Base-by-base conservation (phyloP, 768 basidiomycete species). In the Pleurotus djamor region DNA sequence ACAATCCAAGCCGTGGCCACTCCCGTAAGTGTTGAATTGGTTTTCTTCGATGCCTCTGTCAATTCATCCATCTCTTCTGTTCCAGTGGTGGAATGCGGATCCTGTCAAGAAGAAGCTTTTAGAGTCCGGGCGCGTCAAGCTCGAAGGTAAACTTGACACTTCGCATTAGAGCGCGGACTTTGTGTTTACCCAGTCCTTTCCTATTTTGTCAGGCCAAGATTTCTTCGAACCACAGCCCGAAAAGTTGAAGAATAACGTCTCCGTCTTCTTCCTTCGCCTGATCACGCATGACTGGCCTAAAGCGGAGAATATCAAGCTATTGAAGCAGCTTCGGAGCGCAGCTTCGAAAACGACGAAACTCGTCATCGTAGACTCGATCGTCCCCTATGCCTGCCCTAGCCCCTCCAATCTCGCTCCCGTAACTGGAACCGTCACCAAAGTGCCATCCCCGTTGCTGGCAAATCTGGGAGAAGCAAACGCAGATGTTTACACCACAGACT, bases 271-370 rank as follows among this genome's bases (percentile, higher is more conserved):
- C 12, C 61, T 84, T 34, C 72, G 82, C 34, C 74, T 76, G 7
- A 74, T 83, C 55, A 73, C 79, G 37, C 83, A 84, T 60, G 82
- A 84, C 63, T 84, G 83, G 83, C 75, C 82, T 36, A 17, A n/a
- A 13, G n/a, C 38, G 7, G 35, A 16, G 13, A 21, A 1, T 81
- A 83, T 54, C 66, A 65, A 59, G 41, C 66, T 74, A 57, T 62
- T 75, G 5, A 44, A 44, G 16, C 60, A 66, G 13, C 63, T 74
- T 5, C 66, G 68, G 8, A 59, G 35, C 3, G 71, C 69, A 3
- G 68, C 72, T 8, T 37, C 50, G 1, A 38, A 67, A 1, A 21
- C 45, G 1, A 73, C 71, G 10, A 64, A 59, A 35, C 67, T 74
- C 10, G 44, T 74, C 50, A 35, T 74, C 17, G 52, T 72, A 12